These are phyloP conservation scores for Calophaca sinica DNA, from an alignment of 306 rosid species.

Conservation along the genomic window DNA sequence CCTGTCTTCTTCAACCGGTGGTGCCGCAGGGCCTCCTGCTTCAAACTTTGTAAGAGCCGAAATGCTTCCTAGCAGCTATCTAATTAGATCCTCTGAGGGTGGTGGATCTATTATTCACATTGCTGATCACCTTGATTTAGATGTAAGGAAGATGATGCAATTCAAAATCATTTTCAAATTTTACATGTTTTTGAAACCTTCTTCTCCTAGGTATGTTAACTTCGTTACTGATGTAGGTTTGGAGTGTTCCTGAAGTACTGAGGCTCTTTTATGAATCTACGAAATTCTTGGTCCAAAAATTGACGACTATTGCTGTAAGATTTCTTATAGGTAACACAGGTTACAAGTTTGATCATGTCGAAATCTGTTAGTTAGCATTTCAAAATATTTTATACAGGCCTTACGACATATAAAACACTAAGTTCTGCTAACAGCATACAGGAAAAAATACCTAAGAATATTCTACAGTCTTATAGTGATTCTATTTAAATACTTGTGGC, in stretches of 20 bases:
- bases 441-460: no score
- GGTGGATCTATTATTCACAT: no score
- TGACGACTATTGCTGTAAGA: constrained; percentile 75
- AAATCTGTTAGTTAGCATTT: constrained; percentile 13
- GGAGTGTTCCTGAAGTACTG: constrained; percentile 91
- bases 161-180: not conserved
- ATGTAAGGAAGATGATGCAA: constrained; percentile 55
- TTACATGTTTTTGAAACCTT: not conserved
- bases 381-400: constrained; percentile 54
- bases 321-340: not conserved
- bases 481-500: no score
- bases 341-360: not conserved
- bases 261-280: constrained; percentile 91
- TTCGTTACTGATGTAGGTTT: constrained; percentile 45
- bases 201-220: not conserved
- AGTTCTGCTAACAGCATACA: no score
- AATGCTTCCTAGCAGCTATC: constrained; percentile 85
- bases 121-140: constrained; percentile 84
- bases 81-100: no score
- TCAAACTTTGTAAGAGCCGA: constrained; percentile 76
- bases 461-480: no score
- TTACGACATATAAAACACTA: constrained; percentile 70
- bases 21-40: constrained; percentile 70
- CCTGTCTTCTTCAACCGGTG: constrained; percentile 69
- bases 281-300: constrained; percentile 81